Evolutionary conservation across 106 monocot species (phyloP).

Genomic region (Apostasia shenzhenica): DNA sequence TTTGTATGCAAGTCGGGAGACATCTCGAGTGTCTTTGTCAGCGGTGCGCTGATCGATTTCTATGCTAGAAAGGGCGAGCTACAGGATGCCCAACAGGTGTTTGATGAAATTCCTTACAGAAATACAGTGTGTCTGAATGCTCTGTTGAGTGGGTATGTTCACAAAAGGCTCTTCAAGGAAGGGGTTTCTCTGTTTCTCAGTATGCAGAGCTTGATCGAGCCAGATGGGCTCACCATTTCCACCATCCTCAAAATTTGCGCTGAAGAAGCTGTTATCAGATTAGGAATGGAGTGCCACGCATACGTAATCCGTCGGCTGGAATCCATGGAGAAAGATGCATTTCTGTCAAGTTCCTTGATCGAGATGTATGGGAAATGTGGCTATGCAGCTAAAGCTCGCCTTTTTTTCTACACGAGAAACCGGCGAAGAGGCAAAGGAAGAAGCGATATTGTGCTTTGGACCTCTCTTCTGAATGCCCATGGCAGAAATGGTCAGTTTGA

Average conservation of each 20-base stretch:
- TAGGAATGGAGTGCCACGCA: constrained; percentile 49
- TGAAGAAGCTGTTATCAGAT: constrained; percentile 16
- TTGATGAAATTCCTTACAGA: constrained; percentile 49
- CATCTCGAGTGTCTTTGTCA: constrained; percentile 37
- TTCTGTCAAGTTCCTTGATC: constrained; percentile 37
- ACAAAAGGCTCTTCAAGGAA: constrained; percentile 20
- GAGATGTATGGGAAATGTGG: constrained; percentile 80
- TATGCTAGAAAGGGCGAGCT: constrained; percentile 18
- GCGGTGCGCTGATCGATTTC: constrained; percentile 39
- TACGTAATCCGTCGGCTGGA: constrained; percentile 17
- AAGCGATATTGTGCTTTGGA: constrained; percentile 65
- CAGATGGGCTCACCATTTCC: constrained; percentile 37
- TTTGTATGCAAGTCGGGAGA: constrained; percentile 25
- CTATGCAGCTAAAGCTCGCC: constrained; percentile 29
- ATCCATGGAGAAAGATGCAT: constrained; percentile 19
- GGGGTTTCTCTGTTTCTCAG: constrained; percentile 21
- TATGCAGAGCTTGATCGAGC: constrained; percentile 20
- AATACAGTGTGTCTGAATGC: constrained; percentile 46
- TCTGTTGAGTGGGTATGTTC: constrained; percentile 35
- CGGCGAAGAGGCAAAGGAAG: neutral
- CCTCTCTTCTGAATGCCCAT: constrained; percentile 52
- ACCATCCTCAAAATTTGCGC: constrained; percentile 36
- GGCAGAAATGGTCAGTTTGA: constrained; percentile 40
- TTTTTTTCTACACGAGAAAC: constrained; percentile 22
- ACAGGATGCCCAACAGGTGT: constrained; percentile 23